These are phyloP conservation scores for Paracorniculantispora psalliotae DNA, from an alignment of 2,329 filamentous ascomycete genomes.

Conservation along the genomic window DNA sequence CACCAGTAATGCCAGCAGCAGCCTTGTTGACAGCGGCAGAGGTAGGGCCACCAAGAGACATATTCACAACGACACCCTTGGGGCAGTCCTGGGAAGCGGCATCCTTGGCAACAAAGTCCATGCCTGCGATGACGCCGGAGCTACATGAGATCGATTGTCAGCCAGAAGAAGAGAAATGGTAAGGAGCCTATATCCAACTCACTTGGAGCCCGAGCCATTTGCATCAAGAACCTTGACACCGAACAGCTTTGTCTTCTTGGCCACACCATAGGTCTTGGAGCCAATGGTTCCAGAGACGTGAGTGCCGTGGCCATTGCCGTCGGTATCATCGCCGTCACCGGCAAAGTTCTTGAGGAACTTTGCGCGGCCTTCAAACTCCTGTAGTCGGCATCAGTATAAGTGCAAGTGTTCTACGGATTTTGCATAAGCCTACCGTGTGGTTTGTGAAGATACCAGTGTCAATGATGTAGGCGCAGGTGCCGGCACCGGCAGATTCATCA, in stretches of 20 bases:
- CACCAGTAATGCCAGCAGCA: conserved; percentile 25
- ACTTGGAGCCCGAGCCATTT: conserved; percentile 9
- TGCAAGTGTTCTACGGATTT: neutral
- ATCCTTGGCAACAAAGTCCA: conserved; percentile 28
- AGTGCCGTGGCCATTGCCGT: conserved; percentile 35
- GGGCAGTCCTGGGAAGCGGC: conserved; percentile 21
- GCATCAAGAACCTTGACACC: conserved; percentile 36
- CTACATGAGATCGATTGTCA: neutral
- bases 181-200: neutral
- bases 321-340: conserved; percentile 16
- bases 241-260: conserved; percentile 34
- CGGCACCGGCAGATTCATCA: conserved; percentile 18
- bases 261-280: conserved; percentile 22
- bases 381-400: neutral
- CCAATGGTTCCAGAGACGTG: conserved; percentile 22
- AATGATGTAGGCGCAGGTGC: conserved; percentile 23
- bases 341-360: conserved; percentile 14
- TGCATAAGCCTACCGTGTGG: conserved; percentile 24
- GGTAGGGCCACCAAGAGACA: conserved; percentile 31
- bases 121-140: conserved; percentile 23
- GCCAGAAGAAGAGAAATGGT: neutral
- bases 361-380: conserved; percentile 22
- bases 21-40: conserved; percentile 26
- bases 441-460: conserved; percentile 22
- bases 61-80: conserved; percentile 35